Evolutionary conservation across 1,284 basidiomycete genomes (phyloP).

Genomic region (Pyrrhoderma noxium): DNA sequence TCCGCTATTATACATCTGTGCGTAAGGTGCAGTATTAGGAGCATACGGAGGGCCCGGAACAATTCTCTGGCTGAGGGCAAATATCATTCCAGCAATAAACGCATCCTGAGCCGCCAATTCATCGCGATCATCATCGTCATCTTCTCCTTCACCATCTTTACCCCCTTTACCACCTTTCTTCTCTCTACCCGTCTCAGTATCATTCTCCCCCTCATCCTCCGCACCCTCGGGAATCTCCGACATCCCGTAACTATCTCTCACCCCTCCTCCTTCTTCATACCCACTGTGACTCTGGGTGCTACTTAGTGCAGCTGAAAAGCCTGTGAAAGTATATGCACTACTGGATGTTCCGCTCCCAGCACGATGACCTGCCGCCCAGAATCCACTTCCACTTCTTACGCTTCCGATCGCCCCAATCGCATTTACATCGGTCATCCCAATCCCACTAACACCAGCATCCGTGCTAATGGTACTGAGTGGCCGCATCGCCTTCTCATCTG

Average conservation of each 20-base stretch:
- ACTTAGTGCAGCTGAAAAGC: constrained; percentile 21
- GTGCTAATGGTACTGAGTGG: constrained; percentile 10
- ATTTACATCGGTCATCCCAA: background rate
- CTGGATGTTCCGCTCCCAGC: constrained; percentile 48
- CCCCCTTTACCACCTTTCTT: constrained; percentile 18
- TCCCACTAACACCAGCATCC: background rate
- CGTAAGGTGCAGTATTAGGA: constrained; percentile 41
- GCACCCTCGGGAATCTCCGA: constrained; percentile 18
- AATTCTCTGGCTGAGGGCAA: constrained; percentile 56
- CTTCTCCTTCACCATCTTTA: constrained; percentile 2
- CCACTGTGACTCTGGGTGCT: background rate
- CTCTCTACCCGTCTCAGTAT: constrained; percentile 32
- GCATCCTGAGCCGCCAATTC: constrained; percentile 72
- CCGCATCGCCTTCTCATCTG: constrained; percentile 3
- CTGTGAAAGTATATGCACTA: constrained; percentile 41
- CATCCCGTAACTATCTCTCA: constrained; percentile 16
- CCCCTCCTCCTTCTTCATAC: background rate
- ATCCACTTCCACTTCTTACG: constrained; percentile 68
- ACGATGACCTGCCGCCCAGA: constrained; percentile 47
- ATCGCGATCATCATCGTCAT: constrained; percentile 40
- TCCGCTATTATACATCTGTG: constrained; percentile 19
- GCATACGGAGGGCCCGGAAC: constrained; percentile 66
- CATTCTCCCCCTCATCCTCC: constrained; percentile 18
- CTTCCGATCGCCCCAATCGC: constrained; percentile 16
- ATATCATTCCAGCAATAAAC: constrained; percentile 77